Evolutionary conservation across 2,329 filamentous ascomycete genomes (phyloP).

Genomic region (Apiospora aurea): DNA sequence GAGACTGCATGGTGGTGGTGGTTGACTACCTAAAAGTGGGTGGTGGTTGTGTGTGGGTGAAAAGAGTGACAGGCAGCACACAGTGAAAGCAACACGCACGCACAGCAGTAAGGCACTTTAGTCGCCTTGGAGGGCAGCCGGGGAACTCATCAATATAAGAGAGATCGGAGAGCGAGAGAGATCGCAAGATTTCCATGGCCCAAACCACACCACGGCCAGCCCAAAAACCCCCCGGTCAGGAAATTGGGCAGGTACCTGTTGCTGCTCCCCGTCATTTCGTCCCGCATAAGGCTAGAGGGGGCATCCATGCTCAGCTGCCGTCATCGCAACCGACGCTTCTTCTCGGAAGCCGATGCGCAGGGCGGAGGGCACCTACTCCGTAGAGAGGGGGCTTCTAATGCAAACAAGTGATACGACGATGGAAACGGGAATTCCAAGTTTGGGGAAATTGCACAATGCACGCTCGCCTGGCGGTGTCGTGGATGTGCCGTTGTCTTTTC

Average conservation of each 20-base stretch:
- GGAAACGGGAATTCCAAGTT: constrained; percentile 33
- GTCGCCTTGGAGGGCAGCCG: not conserved
- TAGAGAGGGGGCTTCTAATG: constrained; percentile 29
- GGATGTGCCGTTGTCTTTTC: not conserved
- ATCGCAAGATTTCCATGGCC: constrained; percentile 15
- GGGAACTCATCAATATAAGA: constrained; percentile 36
- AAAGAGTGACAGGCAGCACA: constrained; percentile 27
- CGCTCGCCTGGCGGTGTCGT: constrained; percentile 16
- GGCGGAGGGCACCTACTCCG: no score
- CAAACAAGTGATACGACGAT: constrained; percentile 29
- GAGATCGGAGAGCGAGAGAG: constrained; percentile 20
- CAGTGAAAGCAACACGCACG: constrained; percentile 25
- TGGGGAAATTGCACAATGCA: constrained; percentile 38
- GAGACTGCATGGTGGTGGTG: constrained; percentile 33
- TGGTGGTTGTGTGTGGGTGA: constrained; percentile 29
- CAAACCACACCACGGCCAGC: constrained; percentile 21
- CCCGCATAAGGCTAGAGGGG: constrained; percentile 31
- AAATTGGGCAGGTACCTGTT: constrained; percentile 25
- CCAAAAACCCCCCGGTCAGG: constrained; percentile 4
- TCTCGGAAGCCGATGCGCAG: constrained; percentile 19
- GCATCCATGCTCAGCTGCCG: constrained; percentile 18
- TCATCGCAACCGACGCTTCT: constrained; percentile 18
- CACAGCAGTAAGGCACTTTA: not conserved
- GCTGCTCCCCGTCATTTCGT: constrained; percentile 31
- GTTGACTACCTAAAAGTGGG: not conserved